Evolutionary conservation across 1,284 basidiomycete genomes (phyloP).

Genomic region (Leucoagaricus sp.): DNA sequence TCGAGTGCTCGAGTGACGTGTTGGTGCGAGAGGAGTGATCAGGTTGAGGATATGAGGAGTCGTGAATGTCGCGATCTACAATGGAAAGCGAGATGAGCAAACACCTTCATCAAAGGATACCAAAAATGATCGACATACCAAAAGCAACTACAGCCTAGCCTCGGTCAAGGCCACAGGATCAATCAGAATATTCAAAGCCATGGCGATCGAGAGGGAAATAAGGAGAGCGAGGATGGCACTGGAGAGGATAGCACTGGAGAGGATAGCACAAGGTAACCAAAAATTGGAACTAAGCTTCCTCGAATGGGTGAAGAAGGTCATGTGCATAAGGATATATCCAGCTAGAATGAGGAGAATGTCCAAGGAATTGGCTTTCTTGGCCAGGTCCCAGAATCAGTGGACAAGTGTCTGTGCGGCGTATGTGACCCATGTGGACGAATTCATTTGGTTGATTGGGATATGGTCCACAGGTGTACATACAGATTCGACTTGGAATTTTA

Average conservation of each 20-base stretch:
- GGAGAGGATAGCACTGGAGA: too few relatives aligned
- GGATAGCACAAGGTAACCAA: slow-evolving; percentile 84
- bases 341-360: slow-evolving; percentile 96
- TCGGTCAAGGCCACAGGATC: slow-evolving; percentile 96
- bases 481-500: slow-evolving; percentile 34
- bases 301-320: slow-evolving; percentile 88
- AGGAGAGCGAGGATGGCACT: slow-evolving; percentile 88
- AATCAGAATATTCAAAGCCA: slow-evolving; percentile 83
- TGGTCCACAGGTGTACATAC: slow-evolving; percentile 21
- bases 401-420: slow-evolving; percentile 83
- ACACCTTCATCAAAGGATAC: too few relatives aligned
- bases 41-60: slow-evolving; percentile 91
- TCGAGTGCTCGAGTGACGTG: slow-evolving; percentile 28
- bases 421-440: slow-evolving; percentile 82
- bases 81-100: too few relatives aligned
- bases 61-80: slow-evolving; percentile 82
- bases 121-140: too few relatives aligned
- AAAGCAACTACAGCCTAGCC: slow-evolving; percentile 98
- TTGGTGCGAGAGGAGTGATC: slow-evolving; percentile 87
- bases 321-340: slow-evolving; percentile 96
- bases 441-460: slow-evolving; percentile 39
- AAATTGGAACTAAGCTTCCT: too few relatives aligned
- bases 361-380: slow-evolving; percentile 92
- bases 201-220: slow-evolving; percentile 85
- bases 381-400: slow-evolving; percentile 85